Evolutionary conservation across 495 filamentous ascomycete species (phyloP), one percentile per base, ranked within the genome.

Genomic region (Annulohypoxylon bovei): DNA sequence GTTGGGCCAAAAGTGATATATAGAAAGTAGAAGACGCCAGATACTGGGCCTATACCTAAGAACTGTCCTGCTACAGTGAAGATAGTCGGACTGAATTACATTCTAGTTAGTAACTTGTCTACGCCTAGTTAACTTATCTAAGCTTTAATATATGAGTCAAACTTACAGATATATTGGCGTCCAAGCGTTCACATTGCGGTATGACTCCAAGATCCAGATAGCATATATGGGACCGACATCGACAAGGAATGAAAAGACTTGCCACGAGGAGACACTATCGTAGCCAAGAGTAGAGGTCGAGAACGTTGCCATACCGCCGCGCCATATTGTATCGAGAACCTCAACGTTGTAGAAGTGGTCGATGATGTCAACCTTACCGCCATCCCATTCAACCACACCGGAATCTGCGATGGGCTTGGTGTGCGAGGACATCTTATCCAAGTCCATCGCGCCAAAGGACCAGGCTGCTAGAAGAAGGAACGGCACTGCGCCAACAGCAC

Each of bases 191-290:
- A 6, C 49, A 3, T 22, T 12, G 7, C 67, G 67, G 39, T 61
- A 65, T 0, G 67, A 70, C 11, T 70, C 67, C 49, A 70, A 20
- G 30, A 65, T 70, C 67, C 67, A 70, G 33, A 70, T 16, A 6
- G 47, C 55, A 40, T 65, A 70, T 11, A 70, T 30, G 9, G 62
- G 61, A 7, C 61, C 67, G 1, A 70, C 37, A 20, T 70, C 67
- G 12, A 50, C 30, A 3, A 70, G 55, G 37, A 70, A 70, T 9
- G 67, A 70, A 37, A 70, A 65, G 32, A 61, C 23, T 25, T 70
- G 67, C 67, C 67, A 70, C 54, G 23, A 70, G 16, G 54, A 27
- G 6, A 70, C 14, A 18, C 11, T 30, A 12, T 70, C 67, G 20
- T 56, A 70, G 14, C 61, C 67, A 5, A 70, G 40, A 2, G 67